A percentile compares a stretch with the other conserved stretches of the same genome.
These are phyloP conservation scores for Talaromyces nanjingensis DNA, from an alignment of 495 filamentous ascomycete species.

Conservation along the genomic window DNA sequence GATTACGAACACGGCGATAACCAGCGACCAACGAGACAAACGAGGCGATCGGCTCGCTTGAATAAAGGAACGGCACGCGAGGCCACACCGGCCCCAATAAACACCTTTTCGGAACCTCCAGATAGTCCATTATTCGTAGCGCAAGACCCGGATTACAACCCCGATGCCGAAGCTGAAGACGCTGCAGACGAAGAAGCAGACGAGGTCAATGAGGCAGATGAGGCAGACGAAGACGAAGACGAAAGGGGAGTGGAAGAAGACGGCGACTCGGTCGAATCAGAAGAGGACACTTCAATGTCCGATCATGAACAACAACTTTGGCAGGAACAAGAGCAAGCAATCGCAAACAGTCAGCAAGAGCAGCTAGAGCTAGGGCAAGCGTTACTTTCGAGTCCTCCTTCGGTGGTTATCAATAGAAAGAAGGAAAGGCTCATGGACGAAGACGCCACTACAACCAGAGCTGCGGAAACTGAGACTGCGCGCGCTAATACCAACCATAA, in stretches of 20 bases:
- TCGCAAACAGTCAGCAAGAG: not conserved
- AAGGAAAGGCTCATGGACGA: not conserved
- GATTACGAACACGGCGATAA: not conserved
- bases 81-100: not conserved
- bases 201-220: slow-evolving; percentile 1
- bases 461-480: not conserved
- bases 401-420: not conserved
- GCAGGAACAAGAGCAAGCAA: not conserved
- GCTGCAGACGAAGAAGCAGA: not conserved
- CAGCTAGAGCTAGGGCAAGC: not conserved
- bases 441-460: not conserved
- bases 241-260: slow-evolving; percentile 12
- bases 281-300: not conserved
- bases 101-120: not conserved
- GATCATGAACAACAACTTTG: not conserved
- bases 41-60: not conserved
- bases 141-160: not conserved
- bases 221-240: not conserved
- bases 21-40: not conserved
- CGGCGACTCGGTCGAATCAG: not conserved
- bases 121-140: not conserved
- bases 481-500: not conserved
- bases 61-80: not conserved
- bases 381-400: not conserved
- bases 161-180: slow-evolving; percentile 11